Evolutionary conservation across 345 rosid genomes (phyloP), one percentile per base, ranked within the genome.

Genomic region (Zanthoxylum bungeanum): DNA sequence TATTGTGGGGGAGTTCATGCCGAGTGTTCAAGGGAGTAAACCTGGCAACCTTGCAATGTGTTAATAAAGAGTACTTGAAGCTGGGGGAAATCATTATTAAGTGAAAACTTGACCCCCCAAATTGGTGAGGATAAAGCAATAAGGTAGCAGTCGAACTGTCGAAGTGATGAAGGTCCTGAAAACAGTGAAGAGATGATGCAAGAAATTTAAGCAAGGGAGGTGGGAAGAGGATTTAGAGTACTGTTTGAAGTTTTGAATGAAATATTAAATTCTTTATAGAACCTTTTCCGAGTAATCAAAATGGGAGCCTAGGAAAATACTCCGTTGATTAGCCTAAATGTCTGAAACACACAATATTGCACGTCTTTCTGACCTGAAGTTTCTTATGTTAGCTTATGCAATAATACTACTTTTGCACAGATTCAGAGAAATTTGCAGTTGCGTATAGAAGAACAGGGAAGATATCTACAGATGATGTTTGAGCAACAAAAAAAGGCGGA

Each of bases 361-460:
- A 30, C 31, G n/a, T 28, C 9, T 22, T 24, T 9, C 31, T 44
- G 36, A 36, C 60, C 34, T 9, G n/a, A 27, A 28, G 33, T 8
- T 59, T 63, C 75, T 68, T n/a, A 42, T 71, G 21, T 49, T 46
- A 19, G 14, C 50, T 28, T 37, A 1, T 21, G 10, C 33, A 44
- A 62, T n/a, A n/a, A n/a, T 59, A 19, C 47, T 47, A 50, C 51
- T 51, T 76, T 49, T 61, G 27, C 50, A 66, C 88, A 94, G 98
- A 90, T 85, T 75, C 98, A 90, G 84, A 86, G 96, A 83, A 87
- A 87, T 56, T 74, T 92, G 80, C 96, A 90, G 80, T 64, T 87
- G 69, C 81, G 84, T 70, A 87, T 90, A 39, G 95, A 92, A 81
- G 92, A 92, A 84, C 96, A 90, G 40, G 98, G 96, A 19, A 90